Conservation (phyloP, 192 early-diverging fungal species). For the Pilaira anomala region DNA sequence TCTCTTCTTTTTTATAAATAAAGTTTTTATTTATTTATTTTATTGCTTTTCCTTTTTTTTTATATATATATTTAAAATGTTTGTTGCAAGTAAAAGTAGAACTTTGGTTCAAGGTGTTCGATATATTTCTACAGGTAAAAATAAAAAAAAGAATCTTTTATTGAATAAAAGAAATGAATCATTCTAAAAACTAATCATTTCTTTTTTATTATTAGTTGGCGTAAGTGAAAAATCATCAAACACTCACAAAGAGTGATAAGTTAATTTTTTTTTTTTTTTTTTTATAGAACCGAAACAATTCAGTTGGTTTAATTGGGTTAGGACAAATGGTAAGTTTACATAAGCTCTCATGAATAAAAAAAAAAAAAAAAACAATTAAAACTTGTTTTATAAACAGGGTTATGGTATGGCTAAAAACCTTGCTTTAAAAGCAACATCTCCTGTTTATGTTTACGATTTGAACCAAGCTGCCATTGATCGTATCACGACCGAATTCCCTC, state of each 20-base stretch:
- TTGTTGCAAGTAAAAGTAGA: no score
- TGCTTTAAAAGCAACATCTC: conserved; percentile 46
- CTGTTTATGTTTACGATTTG: conserved; percentile 75
- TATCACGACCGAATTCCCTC: conserved; percentile 50
- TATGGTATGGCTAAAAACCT: conserved; percentile 92
- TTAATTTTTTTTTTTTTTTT: no score
- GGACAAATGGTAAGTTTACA: conserved; percentile 75
- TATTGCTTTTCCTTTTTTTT: no score
- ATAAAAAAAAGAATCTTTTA: no score
- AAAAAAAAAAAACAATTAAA: not conserved
- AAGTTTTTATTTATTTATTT: no score
- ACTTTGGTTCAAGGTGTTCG: no score
- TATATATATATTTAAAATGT: no score
- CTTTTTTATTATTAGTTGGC: not conserved
- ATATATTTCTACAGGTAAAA: no score
- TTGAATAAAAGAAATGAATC: no score
- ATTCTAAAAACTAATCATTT: not conserved
- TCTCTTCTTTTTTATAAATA: no score
- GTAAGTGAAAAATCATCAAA: not conserved
- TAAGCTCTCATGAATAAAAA: no score
- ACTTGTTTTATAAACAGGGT: conserved; percentile 47
- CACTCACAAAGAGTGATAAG: no score
- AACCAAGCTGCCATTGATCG: conserved; percentile 49
- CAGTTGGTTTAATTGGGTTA: conserved; percentile 87
- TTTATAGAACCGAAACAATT: conserved; percentile 7